These are phyloP conservation scores for Diatrype stigma DNA, from an alignment of 2,329 filamentous ascomycete genomes.

Conservation along the genomic window DNA sequence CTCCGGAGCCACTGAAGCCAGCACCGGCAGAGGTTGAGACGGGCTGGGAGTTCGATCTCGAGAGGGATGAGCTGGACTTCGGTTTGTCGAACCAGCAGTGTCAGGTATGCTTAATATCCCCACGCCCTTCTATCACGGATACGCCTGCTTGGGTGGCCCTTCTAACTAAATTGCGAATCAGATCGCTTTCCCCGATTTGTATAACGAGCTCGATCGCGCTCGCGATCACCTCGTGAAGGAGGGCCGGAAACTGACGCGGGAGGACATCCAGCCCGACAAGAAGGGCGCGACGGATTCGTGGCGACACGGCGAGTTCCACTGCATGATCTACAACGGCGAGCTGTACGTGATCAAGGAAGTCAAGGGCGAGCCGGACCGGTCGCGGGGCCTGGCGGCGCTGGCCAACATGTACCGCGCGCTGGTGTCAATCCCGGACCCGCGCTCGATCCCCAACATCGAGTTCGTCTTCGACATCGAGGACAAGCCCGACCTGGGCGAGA, in stretches of 20 bases:
- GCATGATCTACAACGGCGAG: slow-evolving; percentile 17
- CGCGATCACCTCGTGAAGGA: slow-evolving; percentile 13
- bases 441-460: slow-evolving; percentile 17
- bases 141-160: too few relatives aligned
- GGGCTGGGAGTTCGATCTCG: slow-evolving; percentile 13
- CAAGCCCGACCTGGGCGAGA: slow-evolving; percentile 11
- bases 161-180: slow-evolving; percentile 3
- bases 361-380: slow-evolving; percentile 20
- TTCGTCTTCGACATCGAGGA: slow-evolving; percentile 22
- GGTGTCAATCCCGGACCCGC: slow-evolving; percentile 13
- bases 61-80: slow-evolving; percentile 16
- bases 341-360: slow-evolving; percentile 17
- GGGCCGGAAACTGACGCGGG: slow-evolving; percentile 11
- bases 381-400: slow-evolving; percentile 17
- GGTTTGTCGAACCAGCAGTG: slow-evolving; percentile 18
- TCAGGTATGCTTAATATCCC: slow-evolving; percentile 7
- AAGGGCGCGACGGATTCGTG: slow-evolving; percentile 11
- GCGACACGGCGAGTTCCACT: slow-evolving; percentile 17
- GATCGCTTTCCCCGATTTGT: slow-evolving; percentile 17
- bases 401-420: slow-evolving; percentile 18
- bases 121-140: neutral
- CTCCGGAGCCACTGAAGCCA: neutral
- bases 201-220: slow-evolving; percentile 18
- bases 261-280: slow-evolving; percentile 11
- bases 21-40: neutral